Percentiles rank a stretch among this genome's conserved stretches.
These are phyloP conservation scores for Alnus rubra DNA, from an alignment of 306 rosid genomes.

Conservation along the genomic window DNA sequence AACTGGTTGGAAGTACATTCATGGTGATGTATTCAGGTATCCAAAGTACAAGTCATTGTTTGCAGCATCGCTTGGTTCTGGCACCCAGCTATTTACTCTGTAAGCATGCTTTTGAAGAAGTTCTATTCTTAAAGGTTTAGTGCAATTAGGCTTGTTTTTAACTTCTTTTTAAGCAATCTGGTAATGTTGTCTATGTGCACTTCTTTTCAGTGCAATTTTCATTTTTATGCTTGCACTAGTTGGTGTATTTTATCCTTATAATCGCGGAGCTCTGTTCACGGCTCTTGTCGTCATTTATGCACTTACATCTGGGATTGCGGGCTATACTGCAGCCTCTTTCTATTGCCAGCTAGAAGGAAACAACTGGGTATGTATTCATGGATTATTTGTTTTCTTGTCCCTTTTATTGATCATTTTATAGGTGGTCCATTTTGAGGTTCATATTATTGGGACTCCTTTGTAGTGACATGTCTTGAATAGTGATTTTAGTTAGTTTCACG, in stretches of 20 bases:
- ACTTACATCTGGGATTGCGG: constrained; percentile 47
- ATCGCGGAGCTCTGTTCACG: constrained; percentile 53
- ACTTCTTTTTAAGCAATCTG: constrained; percentile 19
- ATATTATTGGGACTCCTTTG: constrained; percentile 3
- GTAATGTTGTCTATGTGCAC: constrained; percentile 19
- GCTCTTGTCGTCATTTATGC: constrained; percentile 50
- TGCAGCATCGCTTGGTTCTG: constrained; percentile 66
- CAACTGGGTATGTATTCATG: constrained; percentile 37
- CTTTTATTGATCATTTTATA: constrained; percentile 8
- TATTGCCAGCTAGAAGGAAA: constrained; percentile 54
- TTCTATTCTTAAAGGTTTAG: not conserved
- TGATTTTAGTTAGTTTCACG: constrained; percentile 1
- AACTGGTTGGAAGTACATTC: constrained; percentile 66
- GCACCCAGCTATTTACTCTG: constrained; percentile 61
- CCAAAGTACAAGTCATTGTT: constrained; percentile 50
- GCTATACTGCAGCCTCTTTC: constrained; percentile 53
- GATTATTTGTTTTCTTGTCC: not conserved
- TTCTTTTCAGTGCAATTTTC: constrained; percentile 46
- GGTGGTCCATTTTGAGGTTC: constrained; percentile 11
- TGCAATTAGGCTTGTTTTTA: not conserved
- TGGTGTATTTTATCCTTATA: constrained; percentile 56
- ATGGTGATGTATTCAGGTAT: constrained; percentile 60
- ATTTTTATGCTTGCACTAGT: constrained; percentile 53
- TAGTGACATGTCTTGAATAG: constrained; percentile 17
- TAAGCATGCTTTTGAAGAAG: constrained; percentile 35